Conservation (phyloP, 2,329 filamentous ascomycete species). For the Chaetomium sp. region DNA sequence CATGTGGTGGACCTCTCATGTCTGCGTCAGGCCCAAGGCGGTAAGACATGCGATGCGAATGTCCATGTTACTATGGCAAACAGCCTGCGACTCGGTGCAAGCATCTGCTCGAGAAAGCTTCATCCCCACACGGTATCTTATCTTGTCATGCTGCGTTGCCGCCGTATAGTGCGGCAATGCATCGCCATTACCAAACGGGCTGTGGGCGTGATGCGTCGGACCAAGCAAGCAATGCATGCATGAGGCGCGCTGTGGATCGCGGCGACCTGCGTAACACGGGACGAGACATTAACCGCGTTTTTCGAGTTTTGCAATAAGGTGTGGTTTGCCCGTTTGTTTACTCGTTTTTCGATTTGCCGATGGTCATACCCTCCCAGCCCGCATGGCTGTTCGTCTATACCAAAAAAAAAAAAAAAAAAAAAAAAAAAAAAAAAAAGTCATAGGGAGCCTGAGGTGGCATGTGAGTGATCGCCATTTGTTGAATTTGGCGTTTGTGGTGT, state of each 20-base stretch:
- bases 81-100: neutral
- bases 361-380: neutral
- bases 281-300: neutral
- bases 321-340: neutral
- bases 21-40: neutral
- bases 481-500: slow-evolving; percentile 8
- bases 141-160: neutral
- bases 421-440: neutral
- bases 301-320: neutral
- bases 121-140: no score
- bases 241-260: neutral
- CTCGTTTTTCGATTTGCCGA: neutral
- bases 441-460: neutral
- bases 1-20: neutral
- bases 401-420: no score
- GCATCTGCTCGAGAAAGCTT: neutral
- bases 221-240: neutral
- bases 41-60: neutral
- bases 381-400: neutral
- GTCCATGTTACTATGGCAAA: neutral
- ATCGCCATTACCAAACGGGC: neutral
- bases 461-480: neutral
- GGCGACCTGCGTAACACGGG: neutral
- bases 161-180: neutral
- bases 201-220: neutral